Conservation (phyloP, 805 yeast genomes). For the Danielia reshetovae region DNA sequence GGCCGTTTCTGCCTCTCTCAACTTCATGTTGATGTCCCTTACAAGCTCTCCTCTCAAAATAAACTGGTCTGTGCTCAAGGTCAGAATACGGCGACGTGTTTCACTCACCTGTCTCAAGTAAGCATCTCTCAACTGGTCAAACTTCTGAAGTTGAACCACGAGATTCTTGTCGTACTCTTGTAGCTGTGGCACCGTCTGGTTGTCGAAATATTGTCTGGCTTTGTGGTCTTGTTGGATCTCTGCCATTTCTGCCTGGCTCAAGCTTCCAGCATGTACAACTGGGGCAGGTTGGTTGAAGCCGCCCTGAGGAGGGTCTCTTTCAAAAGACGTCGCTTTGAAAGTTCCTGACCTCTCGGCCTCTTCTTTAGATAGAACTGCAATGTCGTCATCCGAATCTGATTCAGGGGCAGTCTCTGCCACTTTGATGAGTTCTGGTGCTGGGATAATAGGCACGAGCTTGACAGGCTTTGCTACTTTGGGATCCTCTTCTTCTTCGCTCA, state of each 20-base stretch:
- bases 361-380: constrained; percentile 25
- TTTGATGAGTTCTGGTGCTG: neutral
- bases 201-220: constrained; percentile 7
- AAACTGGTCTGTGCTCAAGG: constrained; percentile 3
- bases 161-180: constrained; percentile 8
- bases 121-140: constrained; percentile 5
- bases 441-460: neutral
- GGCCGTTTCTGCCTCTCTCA: constrained; percentile 6
- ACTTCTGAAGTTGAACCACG: constrained; percentile 5
- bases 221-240: constrained; percentile 1
- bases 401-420: constrained; percentile 1
- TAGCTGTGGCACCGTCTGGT: constrained; percentile 7
- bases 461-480: neutral
- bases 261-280: constrained; percentile 22
- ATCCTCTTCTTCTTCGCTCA: constrained; percentile 2
- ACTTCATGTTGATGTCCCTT: constrained; percentile 3
- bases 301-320: constrained; percentile 1
- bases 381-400: constrained; percentile 21
- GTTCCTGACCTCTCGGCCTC: constrained; percentile 24
- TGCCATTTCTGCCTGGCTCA: neutral
- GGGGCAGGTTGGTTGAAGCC: constrained; percentile 27
- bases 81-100: constrained; percentile 4
- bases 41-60: constrained; percentile 1
- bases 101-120: constrained; percentile 2
- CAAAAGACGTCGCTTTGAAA: constrained; percentile 24